Conservation (phyloP, 1,139 yeast genomes). For the Debaryomyces robertsiae region DNA sequence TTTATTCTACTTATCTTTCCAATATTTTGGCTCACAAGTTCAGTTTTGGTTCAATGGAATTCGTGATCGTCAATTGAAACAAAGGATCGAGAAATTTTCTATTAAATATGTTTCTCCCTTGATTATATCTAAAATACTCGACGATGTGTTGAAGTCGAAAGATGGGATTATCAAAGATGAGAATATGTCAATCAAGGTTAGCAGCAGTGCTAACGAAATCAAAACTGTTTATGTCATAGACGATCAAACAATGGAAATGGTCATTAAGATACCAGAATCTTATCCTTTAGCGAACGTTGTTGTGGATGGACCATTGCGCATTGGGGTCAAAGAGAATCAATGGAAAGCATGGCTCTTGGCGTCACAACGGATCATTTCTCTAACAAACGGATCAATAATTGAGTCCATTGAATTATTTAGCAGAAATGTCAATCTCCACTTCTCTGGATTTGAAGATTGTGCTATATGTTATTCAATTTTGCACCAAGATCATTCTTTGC, state of each 20-base stretch:
- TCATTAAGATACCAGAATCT: constrained; percentile 66
- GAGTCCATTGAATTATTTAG: constrained; percentile 84
- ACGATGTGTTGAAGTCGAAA: constrained; percentile 48
- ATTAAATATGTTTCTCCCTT: constrained; percentile 62
- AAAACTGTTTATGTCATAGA: constrained; percentile 78
- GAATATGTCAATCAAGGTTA: constrained; percentile 59
- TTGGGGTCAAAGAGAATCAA: constrained; percentile 89
- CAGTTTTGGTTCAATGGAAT: constrained; percentile 73
- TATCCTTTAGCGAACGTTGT: constrained; percentile 75
- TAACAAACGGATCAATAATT: constrained; percentile 74
- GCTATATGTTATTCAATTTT: constrained; percentile 92
- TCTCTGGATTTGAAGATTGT: constrained; percentile 93
- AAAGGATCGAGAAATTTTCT: constrained; percentile 64
- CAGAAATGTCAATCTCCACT: constrained; percentile 78
- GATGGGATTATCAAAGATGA: constrained; percentile 50
- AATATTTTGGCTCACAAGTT: constrained; percentile 64
- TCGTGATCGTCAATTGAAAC: constrained; percentile 58
- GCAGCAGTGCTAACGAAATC: constrained; percentile 66
- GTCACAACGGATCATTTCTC: constrained; percentile 76
- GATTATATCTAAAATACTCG: constrained; percentile 60
- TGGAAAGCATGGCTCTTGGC: constrained; percentile 97
- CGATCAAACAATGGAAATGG: constrained; percentile 84
- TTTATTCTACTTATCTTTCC: constrained; percentile 58
- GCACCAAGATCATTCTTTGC: constrained; percentile 89
- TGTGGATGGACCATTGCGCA: constrained; percentile 76